phyloP scores from a whole-genome alignment of 768 basidiomycete species.

The Boletus rubroflammeus region DNA sequence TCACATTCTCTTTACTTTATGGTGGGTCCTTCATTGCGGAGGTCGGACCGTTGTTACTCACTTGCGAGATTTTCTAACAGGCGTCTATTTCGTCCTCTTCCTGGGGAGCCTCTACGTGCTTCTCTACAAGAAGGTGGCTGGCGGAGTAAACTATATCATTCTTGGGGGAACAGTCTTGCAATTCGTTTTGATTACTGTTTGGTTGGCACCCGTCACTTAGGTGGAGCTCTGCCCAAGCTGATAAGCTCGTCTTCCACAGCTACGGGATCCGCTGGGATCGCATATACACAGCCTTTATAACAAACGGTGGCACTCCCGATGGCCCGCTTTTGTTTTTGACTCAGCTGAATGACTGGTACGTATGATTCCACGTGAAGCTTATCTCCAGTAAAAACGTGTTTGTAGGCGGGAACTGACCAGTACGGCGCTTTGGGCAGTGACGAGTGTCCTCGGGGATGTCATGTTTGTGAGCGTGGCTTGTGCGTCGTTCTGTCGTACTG shows the following conservation, averaged over 20 bases:
- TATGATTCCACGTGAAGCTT: background rate
- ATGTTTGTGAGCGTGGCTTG: background rate
- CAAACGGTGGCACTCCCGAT: background rate
- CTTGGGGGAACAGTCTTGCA: slow-evolving; percentile 2
- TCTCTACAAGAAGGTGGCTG: background rate
- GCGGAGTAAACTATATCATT: background rate
- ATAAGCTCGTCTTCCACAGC: background rate
- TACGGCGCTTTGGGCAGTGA: slow-evolving; percentile 5
- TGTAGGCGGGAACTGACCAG: slow-evolving; percentile 6
- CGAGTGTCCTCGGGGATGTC: slow-evolving; percentile 1
- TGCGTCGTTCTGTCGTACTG: background rate
- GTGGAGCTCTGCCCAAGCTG: background rate
- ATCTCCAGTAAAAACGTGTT: background rate
- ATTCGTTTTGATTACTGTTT: slow-evolving; percentile 7
- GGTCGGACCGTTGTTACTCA: background rate
- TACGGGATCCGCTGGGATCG: slow-evolving; percentile 7
- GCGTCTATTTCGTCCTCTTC: slow-evolving; percentile 7
- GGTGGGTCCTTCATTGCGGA: background rate
- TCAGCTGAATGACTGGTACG: slow-evolving; percentile 3
- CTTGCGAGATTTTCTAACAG: background rate
- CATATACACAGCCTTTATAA: slow-evolving; percentile 6
- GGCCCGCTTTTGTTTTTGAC: slow-evolving; percentile 3
- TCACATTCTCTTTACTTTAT: slow-evolving; percentile 8
- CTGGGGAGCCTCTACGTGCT: slow-evolving; percentile 6
- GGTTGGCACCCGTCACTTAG: background rate